phyloP scores from a whole-genome alignment of 2,329 filamentous ascomycete genomes.

The Dactylella cylindrospora region DNA sequence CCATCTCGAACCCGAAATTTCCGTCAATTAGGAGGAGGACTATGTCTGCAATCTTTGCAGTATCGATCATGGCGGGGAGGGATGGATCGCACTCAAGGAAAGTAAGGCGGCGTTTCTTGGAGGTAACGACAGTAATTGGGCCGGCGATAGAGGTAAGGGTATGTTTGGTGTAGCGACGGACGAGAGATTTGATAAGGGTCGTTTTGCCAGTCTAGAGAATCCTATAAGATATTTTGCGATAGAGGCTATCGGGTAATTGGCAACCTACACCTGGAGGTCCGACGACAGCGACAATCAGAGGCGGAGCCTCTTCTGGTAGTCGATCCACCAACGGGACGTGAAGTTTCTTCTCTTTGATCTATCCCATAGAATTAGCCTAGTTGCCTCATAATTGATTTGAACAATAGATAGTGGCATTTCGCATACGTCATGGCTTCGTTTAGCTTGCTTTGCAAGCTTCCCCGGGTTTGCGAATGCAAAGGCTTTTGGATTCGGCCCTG shows the following conservation, averaged over 20 bases:
- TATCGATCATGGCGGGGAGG: conserved; percentile 92
- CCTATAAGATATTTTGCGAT: conserved; percentile 18
- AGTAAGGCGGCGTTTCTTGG: conserved; percentile 89
- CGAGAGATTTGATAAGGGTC: conserved; percentile 88
- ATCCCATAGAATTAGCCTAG: conserved; percentile 43
- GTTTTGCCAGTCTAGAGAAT: conserved; percentile 71
- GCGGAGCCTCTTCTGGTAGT: conserved; percentile 90
- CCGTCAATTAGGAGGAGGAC: conserved; percentile 97
- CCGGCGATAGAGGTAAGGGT: conserved; percentile 85
- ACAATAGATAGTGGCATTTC: conserved; percentile 1
- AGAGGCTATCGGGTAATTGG: not conserved
- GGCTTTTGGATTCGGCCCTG: conserved; percentile 82
- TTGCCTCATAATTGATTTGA: too few species aligned
- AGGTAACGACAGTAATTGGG: conserved; percentile 92
- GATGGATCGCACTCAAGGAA: conserved; percentile 98
- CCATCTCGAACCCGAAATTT: conserved; percentile 99
- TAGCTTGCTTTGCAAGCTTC: conserved; percentile 72
- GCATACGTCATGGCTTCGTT: conserved; percentile 69
- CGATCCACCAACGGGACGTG: conserved; percentile 97
- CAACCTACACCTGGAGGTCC: conserved; percentile 78
- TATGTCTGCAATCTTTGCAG: conserved; percentile 96
- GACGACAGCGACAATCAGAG: conserved; percentile 88
- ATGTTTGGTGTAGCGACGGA: conserved; percentile 93
- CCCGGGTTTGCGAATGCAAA: conserved; percentile 83
- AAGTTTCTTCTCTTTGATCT: conserved; percentile 92